Evolutionary conservation across 768 basidiomycete genomes (phyloP).

Genomic region (Termitomyces sp.): DNA sequence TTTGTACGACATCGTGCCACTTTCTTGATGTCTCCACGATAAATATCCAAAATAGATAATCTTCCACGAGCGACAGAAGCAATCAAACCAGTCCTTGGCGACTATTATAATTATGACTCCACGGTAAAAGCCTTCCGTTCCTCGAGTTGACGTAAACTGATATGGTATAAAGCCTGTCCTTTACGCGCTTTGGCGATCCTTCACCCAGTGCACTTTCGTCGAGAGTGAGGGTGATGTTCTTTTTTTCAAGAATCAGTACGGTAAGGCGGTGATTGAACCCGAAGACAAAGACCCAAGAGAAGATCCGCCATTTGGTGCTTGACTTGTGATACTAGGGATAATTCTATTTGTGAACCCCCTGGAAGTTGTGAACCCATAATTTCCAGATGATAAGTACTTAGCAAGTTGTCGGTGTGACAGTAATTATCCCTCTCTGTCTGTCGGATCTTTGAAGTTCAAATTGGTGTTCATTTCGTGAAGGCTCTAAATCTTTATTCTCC

Average conservation of each 20-base stretch:
- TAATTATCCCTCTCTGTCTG: no score
- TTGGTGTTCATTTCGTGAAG: no score
- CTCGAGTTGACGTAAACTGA: not conserved
- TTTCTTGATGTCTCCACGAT: not conserved
- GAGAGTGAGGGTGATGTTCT: slow-evolving; percentile 50
- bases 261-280: slow-evolving; percentile 28
- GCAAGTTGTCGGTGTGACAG: no score
- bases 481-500: no score
- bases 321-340: not conserved
- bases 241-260: slow-evolving; percentile 49
- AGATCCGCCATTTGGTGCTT: not conserved
- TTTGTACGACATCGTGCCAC: slow-evolving; percentile 35
- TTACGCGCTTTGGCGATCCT: slow-evolving; percentile 50
- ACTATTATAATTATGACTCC: slow-evolving; percentile 54
- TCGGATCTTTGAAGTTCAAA: no score
- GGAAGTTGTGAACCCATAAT: no score
- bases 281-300: not conserved
- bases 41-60: slow-evolving; percentile 33
- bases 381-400: no score
- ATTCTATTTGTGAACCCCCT: no score
- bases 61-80: slow-evolving; percentile 39
- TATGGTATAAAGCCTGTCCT: slow-evolving; percentile 25
- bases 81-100: slow-evolving; percentile 42
- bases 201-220: slow-evolving; percentile 53
- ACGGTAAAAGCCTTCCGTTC: slow-evolving; percentile 30